Conservation (phyloP, 2,329 filamentous ascomycete species). For the Byssochlamys sp. region DNA sequence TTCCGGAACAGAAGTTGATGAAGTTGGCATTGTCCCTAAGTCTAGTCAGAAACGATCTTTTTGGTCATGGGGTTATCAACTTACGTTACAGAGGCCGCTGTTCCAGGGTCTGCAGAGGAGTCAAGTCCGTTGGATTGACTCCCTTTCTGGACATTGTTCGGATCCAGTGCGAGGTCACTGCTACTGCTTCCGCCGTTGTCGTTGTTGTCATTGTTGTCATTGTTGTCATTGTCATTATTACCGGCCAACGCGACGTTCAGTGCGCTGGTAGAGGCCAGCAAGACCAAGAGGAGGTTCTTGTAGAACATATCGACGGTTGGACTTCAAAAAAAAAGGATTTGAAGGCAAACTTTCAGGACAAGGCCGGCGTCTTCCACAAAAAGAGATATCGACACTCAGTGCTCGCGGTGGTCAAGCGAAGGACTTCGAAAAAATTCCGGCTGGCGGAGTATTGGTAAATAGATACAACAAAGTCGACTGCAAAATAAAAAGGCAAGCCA, state of each 20-base stretch:
- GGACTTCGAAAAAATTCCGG: not conserved
- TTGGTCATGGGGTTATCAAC: slow-evolving; percentile 5
- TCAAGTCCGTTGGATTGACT: slow-evolving; percentile 11
- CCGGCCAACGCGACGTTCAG: slow-evolving; percentile 1
- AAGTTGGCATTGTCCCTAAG: slow-evolving; percentile 45
- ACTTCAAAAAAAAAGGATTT: not conserved
- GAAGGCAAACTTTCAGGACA: slow-evolving; percentile 2
- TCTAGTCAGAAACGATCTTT: slow-evolving; percentile 1
- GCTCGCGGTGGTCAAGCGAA: not conserved
- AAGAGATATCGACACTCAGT: slow-evolving; percentile 4
- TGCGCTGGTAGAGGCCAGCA: slow-evolving; percentile 2
- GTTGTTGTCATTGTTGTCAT: slow-evolving; percentile 14
- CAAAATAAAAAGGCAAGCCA: slow-evolving; percentile 1
- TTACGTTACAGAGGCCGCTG: slow-evolving; percentile 40
- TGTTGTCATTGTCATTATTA: slow-evolving; percentile 6
- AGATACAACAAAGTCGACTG: not conserved
- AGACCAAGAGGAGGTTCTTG: slow-evolving; percentile 2
- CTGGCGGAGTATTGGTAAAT: slow-evolving; percentile 2
- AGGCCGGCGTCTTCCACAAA: not conserved
- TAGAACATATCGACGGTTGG: slow-evolving; percentile 2
- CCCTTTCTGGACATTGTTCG: slow-evolving; percentile 34
- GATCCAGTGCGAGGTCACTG: slow-evolving; percentile 21
- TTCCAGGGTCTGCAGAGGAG: slow-evolving; percentile 24
- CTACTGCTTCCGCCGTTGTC: slow-evolving; percentile 10
- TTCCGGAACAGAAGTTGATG: slow-evolving; percentile 51